Base-by-base conservation (phyloP, 805 yeast genomes). In the Kregervanrija pseudodelftensis region DNA sequence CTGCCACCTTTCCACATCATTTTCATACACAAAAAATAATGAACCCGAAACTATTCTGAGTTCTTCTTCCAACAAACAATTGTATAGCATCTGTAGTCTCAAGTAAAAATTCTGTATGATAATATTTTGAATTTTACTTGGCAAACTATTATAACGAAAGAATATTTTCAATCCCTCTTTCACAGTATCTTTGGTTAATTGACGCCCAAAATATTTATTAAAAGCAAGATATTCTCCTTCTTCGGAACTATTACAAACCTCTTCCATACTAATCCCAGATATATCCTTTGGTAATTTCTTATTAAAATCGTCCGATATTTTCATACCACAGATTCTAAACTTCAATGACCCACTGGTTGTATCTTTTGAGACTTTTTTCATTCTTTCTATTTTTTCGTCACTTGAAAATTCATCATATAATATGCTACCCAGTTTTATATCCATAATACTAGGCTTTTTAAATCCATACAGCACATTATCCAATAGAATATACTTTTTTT, bases 291-390 rank as follows among this genome's bases (percentile, higher is more conserved):
- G 55, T n/a, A 57, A 44, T n/a, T 44, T 40, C 1, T 50, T 49
- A 8, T 44, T 22, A 11, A 45, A 48, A 14, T 48, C 44, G 22
- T 48, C 44, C 8, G 44, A 36, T 1, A 82, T 62, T 49, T 80
- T 81, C 91, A 91, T 85, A 0, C 99, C 99, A 55, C 98, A 90
- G 3, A 91, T 77, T 48, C 99, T 68, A 51, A 83, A 80, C 13
- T 79, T 74, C 11, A 86, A 67, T 3, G 81, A 67, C 0, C 96
- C 96, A 38, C 93, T 82, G 0, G 98, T 91, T 1, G 98, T 91
- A 0, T 66, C 46, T 1, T 65, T 58, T 38, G 93, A 75, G 0
- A 93, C 96, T 22, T 70, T 63, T 30, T 63, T 66, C 56, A 91
- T 64, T 36, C 98, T 61, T 41, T 63, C 64, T 12, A 63, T 69